These are phyloP conservation scores for Quercus agrifolia DNA, from an alignment of 306 rosid genomes.

Conservation along the genomic window DNA sequence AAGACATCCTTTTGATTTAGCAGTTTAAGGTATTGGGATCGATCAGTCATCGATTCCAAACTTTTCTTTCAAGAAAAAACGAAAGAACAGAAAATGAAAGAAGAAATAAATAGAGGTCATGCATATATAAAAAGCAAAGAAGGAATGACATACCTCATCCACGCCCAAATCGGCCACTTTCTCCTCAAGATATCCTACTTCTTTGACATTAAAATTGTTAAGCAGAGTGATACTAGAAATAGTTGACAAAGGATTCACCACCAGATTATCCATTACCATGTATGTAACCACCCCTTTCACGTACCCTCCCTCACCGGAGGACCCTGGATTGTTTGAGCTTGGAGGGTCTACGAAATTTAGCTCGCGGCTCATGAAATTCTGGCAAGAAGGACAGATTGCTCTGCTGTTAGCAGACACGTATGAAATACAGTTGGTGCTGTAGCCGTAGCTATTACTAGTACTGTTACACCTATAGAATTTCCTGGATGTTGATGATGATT, in stretches of 20 bases:
- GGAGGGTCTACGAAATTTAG: background rate
- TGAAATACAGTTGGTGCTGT: background rate
- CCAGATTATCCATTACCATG: conserved; percentile 38
- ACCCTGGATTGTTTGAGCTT: background rate
- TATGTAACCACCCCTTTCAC: conserved; percentile 24
- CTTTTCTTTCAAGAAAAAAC: background rate
- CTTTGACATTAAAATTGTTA: background rate
- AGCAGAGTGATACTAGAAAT: background rate
- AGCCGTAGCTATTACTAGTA: too few relatives aligned
- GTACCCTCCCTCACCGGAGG: background rate
- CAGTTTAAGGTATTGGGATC: too few relatives aligned
- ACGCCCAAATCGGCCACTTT: conserved; percentile 12
- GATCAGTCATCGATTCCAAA: too few relatives aligned
- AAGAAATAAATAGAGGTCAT: background rate
- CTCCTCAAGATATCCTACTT: conserved; percentile 14
- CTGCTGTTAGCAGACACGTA: background rate
- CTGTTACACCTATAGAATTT: background rate
- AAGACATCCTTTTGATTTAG: too few relatives aligned
- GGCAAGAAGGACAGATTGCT: background rate
- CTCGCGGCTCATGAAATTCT: fast-evolving
- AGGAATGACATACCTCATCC: conserved; percentile 18
- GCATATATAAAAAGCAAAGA: background rate
- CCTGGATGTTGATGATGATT: background rate
- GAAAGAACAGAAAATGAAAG: background rate
- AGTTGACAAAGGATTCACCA: conserved; percentile 26